phyloP scores from a whole-genome alignment of 2,329 filamentous ascomycete species.

The Teratosphaeria zuluensis region DNA sequence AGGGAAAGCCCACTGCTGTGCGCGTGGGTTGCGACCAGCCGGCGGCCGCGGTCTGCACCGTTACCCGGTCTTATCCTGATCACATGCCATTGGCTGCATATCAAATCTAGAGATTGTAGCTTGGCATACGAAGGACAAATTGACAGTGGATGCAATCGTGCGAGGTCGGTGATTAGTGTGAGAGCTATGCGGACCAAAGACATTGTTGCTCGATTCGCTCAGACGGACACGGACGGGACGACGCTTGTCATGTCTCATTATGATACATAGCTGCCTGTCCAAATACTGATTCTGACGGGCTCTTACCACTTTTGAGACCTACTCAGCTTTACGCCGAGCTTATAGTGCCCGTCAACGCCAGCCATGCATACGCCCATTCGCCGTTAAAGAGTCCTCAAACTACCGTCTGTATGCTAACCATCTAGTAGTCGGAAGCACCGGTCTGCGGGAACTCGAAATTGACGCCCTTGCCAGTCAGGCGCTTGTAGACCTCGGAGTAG shows the following conservation, averaged over 20 bases:
- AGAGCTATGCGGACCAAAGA: neutral
- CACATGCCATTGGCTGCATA: neutral
- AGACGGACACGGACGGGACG: neutral
- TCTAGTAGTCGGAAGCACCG: conserved; percentile 66
- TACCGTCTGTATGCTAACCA: neutral
- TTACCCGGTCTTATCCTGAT: neutral
- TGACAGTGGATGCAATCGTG: neutral
- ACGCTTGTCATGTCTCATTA: neutral
- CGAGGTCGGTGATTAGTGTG: too few relatives aligned
- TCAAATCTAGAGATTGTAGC: neutral
- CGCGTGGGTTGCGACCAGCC: neutral
- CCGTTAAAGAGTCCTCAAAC: neutral
- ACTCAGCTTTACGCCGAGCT: neutral
- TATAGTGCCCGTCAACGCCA: neutral
- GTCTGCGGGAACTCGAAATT: conserved; percentile 97
- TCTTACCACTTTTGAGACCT: neutral
- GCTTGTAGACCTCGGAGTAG: conserved; percentile 99
- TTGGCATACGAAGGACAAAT: neutral
- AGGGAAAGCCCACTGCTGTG: neutral
- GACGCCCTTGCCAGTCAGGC: conserved; percentile 91
- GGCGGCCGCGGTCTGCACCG: neutral
- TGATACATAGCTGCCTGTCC: neutral
- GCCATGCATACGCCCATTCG: neutral
- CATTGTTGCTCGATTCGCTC: neutral
- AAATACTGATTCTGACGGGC: neutral